Evolutionary conservation across 306 rosid species (phyloP).

Genomic region (Rosa multiflora): DNA sequence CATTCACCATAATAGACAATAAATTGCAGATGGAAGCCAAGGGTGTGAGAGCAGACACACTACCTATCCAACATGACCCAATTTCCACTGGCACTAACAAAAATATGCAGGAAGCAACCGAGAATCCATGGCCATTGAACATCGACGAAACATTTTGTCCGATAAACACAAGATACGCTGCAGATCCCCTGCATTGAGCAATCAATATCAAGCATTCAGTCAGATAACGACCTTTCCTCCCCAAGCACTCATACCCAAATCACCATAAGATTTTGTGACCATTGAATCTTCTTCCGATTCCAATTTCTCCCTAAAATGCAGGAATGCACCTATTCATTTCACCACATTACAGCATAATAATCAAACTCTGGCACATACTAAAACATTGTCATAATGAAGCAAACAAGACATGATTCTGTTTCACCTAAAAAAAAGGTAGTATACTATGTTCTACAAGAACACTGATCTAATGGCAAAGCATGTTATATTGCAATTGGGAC

Average conservation of each 20-base stretch:
- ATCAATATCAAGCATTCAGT: constrained; percentile 62
- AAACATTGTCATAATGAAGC: no score
- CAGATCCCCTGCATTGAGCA: constrained; percentile 66
- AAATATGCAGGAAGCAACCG: constrained; percentile 42
- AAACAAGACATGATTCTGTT: not conserved
- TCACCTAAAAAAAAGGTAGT: not conserved
- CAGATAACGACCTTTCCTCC: constrained; percentile 59
- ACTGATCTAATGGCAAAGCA: not conserved
- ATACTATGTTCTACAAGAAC: not conserved
- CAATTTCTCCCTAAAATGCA: constrained; percentile 36
- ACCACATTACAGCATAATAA: not conserved
- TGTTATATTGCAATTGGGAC: no score
- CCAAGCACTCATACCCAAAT: constrained; percentile 18
- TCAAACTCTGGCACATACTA: not conserved
- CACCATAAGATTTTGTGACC: constrained; percentile 42
- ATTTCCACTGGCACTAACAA: constrained; percentile 65
- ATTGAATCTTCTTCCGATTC: no score
- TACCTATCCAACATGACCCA: constrained; percentile 71
- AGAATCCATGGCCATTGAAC: constrained; percentile 34
- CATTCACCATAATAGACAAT: constrained; percentile 74
- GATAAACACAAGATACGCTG: constrained; percentile 76
- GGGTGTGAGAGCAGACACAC: constrained; percentile 68
- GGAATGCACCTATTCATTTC: constrained; percentile 47
- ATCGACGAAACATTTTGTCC: constrained; percentile 70
- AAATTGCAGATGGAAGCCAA: constrained; percentile 73